phyloP scores from a whole-genome alignment of 257 asterid genomes.

The Scutellaria baicalensis region DNA sequence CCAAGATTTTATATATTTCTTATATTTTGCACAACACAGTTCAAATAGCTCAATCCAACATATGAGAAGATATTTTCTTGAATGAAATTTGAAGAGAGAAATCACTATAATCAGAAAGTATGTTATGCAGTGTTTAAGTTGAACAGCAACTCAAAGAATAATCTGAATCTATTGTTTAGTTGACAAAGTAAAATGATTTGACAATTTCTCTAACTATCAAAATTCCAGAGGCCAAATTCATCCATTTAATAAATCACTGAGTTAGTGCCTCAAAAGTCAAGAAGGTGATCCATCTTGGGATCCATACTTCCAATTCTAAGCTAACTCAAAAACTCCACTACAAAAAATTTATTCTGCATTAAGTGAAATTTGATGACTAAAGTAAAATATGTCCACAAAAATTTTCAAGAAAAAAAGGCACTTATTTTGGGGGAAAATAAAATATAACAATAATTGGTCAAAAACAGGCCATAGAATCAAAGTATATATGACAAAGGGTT shows the following conservation, averaged over 20 bases:
- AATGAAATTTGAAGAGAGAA: neutral
- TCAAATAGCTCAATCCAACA: neutral
- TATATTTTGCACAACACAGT: neutral
- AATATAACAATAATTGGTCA: neutral
- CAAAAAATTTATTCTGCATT: neutral
- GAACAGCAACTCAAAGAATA: neutral
- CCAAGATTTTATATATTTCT: neutral
- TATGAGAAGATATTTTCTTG: neutral
- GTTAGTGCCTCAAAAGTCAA: neutral
- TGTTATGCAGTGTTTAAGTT: neutral
- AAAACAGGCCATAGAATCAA: neutral
- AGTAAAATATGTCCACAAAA: neutral
- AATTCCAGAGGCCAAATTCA: neutral
- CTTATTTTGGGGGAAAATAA: neutral
- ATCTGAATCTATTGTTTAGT: neutral
- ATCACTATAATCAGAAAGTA: neutral
- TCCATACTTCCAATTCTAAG: neutral
- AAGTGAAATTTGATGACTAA: neutral
- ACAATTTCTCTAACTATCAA: neutral
- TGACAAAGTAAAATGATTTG: neutral
- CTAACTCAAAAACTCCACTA: conserved; percentile 1
- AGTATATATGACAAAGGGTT: neutral
- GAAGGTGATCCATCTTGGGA: neutral
- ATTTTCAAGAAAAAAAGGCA: neutral
- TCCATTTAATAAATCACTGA: neutral